These are phyloP conservation scores for Chlorella ohadii DNA, from an alignment of 139 green algal species.

Conservation along the genomic window DNA sequence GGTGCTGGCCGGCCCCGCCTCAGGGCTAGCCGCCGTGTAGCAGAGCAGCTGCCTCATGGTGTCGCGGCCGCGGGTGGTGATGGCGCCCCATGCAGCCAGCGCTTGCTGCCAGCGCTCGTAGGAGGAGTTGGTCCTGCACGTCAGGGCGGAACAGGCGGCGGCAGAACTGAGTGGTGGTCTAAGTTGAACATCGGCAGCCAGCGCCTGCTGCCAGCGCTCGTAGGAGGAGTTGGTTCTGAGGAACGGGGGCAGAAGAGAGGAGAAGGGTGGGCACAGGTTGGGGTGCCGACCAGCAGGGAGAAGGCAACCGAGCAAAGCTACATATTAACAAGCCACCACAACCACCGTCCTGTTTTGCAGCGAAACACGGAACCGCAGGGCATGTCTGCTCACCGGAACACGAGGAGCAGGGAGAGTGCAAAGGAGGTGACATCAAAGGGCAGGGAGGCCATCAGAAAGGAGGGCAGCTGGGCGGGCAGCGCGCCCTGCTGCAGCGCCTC, in stretches of 20 bases:
- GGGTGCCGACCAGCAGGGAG: too few species aligned
- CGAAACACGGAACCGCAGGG: too few species aligned
- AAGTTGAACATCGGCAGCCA: too few species aligned
- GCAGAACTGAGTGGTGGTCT: too few species aligned
- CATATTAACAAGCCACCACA: too few species aligned
- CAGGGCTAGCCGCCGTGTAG: neutral
- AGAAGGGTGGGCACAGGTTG: neutral
- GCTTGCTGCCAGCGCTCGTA: slow-evolving; percentile 45
- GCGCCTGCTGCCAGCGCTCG: slow-evolving; percentile 29
- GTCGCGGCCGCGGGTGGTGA: slow-evolving; percentile 36
- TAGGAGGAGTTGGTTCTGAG: slow-evolving; percentile 48
- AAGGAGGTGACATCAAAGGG: slow-evolving; percentile 42
- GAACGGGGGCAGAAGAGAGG: neutral
- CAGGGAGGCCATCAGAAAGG: slow-evolving; percentile 2
- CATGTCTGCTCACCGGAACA: slow-evolving; percentile 41
- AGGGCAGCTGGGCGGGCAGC: slow-evolving; percentile 7
- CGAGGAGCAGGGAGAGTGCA: slow-evolving; percentile 46
- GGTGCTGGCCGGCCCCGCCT: neutral
- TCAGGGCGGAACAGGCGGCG: too few species aligned
- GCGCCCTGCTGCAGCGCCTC: slow-evolving; percentile 7
- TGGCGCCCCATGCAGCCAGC: slow-evolving; percentile 21
- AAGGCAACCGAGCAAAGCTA: too few species aligned
- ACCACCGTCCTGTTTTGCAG: too few species aligned
- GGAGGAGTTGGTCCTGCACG: slow-evolving; percentile 39
- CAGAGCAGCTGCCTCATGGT: slow-evolving; percentile 37